Evolutionary conservation across 2,329 filamentous ascomycete genomes (phyloP), one percentile per base, ranked within the genome.

Genomic region (Teratosphaeria pseudoeucalypti): DNA sequence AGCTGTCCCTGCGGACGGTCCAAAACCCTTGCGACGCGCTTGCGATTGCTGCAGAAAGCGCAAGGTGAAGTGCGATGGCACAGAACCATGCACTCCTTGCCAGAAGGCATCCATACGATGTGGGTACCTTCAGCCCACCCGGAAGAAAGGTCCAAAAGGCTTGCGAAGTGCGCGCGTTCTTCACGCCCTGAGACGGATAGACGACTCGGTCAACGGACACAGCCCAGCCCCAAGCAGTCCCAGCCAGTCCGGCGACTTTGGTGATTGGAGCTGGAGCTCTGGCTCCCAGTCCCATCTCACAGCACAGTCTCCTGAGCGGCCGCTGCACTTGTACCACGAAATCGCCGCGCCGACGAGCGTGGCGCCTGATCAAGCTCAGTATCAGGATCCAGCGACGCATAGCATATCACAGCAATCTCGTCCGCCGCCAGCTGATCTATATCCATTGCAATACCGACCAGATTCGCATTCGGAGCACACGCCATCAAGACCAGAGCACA

Each of bases 71-170:
- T 73, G 71, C 55, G 71, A 73, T 63, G 69, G 68, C 16, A 57
- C 60, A 27, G 68, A 72, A 49, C 70, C 71, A 27, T 73, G 71
- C 61, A 63, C 62, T 14, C 71, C 71, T 19, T 73, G 71, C 60
- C 66, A 65, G 58, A 73, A 73, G 62, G 71, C 71, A 3, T 60
- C 64, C 7, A 71, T 73, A 54, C 62, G 68, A 61, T 73, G 71
- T 61, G 70, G 70, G 52, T 73, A 73, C 58, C 64, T 73, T 9
- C 69, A 72, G 56, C 66, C 69, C 27, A 67, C 71, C 10, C 71
- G 70, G 64, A 73, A 73, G 67, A 73, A 73, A 58, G 71, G 71
- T 1, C 71, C 71, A 6, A 73, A 73, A 54, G 71, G 71, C 10
- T 58, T 73, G 60, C 61, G 71, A 27, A 71, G 69, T 59, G 69